Conservation (phyloP, 495 filamentous ascomycete genomes). For the Neurospora terricola region DNA sequence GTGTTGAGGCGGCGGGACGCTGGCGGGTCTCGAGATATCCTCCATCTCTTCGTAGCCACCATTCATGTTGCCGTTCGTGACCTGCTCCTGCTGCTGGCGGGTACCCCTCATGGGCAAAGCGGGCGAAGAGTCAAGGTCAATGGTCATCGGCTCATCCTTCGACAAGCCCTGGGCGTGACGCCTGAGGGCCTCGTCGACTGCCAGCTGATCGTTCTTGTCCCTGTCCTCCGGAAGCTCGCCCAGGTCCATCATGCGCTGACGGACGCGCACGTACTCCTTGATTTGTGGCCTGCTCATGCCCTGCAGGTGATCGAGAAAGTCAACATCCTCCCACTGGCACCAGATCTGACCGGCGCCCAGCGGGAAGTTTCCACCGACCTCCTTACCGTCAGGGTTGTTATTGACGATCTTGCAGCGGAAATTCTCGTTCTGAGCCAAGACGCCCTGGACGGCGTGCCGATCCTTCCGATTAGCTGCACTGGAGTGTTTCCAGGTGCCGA, state of each 20-base stretch:
- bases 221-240: conserved; percentile 35
- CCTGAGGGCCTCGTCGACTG: conserved; percentile 36
- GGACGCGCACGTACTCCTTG: conserved; percentile 45
- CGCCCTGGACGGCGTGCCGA: conserved; percentile 43
- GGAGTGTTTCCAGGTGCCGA: conserved; percentile 42
- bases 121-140: not conserved
- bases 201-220: conserved; percentile 36
- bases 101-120: conserved; percentile 14
- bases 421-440: conserved; percentile 42
- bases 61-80: not conserved
- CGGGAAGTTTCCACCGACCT: conserved; percentile 40
- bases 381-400: conserved; percentile 39
- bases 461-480: conserved; percentile 24
- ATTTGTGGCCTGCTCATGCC: conserved; percentile 35
- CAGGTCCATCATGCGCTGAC: conserved; percentile 37
- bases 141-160: conserved; percentile 1
- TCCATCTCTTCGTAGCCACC: conserved; percentile 9
- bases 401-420: conserved; percentile 43
- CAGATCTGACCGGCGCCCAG: conserved; percentile 41
- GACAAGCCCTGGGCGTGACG: conserved; percentile 24
- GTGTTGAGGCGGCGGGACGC: not conserved
- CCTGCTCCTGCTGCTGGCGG: not conserved
- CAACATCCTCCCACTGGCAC: conserved; percentile 46
- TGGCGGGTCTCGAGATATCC: conserved; percentile 6
- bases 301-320: conserved; percentile 37